Evolutionary conservation across 1,284 basidiomycete genomes (phyloP), one percentile per base, ranked within the genome.

Genomic region (Porogramme epimiltina): DNA sequence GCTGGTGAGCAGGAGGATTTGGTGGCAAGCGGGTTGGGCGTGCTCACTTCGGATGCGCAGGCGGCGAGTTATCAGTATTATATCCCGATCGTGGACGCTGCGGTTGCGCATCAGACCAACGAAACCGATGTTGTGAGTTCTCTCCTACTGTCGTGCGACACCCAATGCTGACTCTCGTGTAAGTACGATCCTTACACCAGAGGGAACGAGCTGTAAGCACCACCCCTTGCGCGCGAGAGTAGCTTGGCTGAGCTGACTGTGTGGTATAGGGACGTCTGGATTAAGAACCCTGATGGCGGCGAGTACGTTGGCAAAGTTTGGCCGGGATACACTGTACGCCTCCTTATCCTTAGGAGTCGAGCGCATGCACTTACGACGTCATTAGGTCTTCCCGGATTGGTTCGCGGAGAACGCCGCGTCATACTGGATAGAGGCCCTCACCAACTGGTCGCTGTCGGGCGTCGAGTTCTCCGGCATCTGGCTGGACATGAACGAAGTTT

Each of bases 401-500:
- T 86, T 89, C 60, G 72, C 76, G 24, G 67, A 78, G 10, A 79
- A 81, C 45, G 78, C 82, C 0, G 75, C 79, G 20, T 38, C 42
- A 18, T 63, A 50, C 34, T 66, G 66, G 65, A 63, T 62, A 1
- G 66, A 66, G 45, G 62, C 63, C 15, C 55, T 69, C 28, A 47
- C 39, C 37, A 88, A 89, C 63, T 88, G 84, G 83, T 78, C 73
- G 15, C 59, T 71, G n/a, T 62, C 71, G 2, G 84, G 84, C 2
- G 75, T 89, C 20, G 73, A 79, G 37, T 85, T 82, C 61, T 81
- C 81, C 33, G 86, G 86, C 3, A 80, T 89, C 46, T 91, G 88
- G 89, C 73, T 89, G 0, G 89, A 91, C 66, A 88, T 89, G 84
- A 87, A 88, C 47, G 85, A 88, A 58, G 73, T 77, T 13, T 79